Percentiles rank a stretch among this genome's conserved stretches.
Conservation (phyloP, 2,329 filamentous ascomycete genomes). For the Claviceps africana region DNA sequence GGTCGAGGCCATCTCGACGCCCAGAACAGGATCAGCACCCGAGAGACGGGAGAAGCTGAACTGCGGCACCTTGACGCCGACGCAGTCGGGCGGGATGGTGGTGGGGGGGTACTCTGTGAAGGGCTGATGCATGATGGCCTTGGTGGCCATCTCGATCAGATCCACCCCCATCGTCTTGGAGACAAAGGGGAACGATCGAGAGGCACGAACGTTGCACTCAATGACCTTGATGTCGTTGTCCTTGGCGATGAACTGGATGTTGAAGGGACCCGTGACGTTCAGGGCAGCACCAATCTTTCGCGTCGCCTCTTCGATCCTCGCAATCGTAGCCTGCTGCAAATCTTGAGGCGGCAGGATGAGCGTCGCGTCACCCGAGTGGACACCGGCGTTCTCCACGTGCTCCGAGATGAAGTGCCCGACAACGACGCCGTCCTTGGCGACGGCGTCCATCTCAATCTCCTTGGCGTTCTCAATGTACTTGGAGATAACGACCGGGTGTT, state of each 20-base stretch:
- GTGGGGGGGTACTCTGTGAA: slow-evolving; percentile 70
- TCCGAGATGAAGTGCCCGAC: slow-evolving; percentile 96
- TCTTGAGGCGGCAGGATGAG: slow-evolving; percentile 91
- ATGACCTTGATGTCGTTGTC: slow-evolving; percentile 99
- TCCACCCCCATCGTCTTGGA: slow-evolving; percentile 98
- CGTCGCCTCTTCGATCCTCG: slow-evolving; percentile 86
- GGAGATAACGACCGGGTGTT: slow-evolving; percentile 95
- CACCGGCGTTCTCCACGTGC: slow-evolving; percentile 96
- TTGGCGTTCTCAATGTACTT: slow-evolving; percentile 99
- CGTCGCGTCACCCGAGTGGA: slow-evolving; percentile 95
- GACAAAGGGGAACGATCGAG: slow-evolving; percentile 92
- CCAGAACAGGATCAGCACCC: slow-evolving; percentile 87
- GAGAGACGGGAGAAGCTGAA: slow-evolving; percentile 98
- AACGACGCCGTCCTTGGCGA: slow-evolving; percentile 77
- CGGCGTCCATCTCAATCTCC: slow-evolving; percentile 99
- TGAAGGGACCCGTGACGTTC: slow-evolving; percentile 93
- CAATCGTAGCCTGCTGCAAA: slow-evolving; percentile 74
- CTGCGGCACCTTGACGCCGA: slow-evolving; percentile 95
- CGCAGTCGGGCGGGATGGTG: slow-evolving; percentile 64
- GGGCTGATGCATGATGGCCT: slow-evolving; percentile 80
- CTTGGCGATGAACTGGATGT: slow-evolving; percentile 99
- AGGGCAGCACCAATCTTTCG: slow-evolving; percentile 87
- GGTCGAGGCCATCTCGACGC: slow-evolving; percentile 98
- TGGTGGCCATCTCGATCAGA: slow-evolving; percentile 95
- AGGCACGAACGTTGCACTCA: slow-evolving; percentile 94